phyloP scores from a whole-genome alignment of 1,284 basidiomycete genomes.

The Irpex rosettiformis region DNA sequence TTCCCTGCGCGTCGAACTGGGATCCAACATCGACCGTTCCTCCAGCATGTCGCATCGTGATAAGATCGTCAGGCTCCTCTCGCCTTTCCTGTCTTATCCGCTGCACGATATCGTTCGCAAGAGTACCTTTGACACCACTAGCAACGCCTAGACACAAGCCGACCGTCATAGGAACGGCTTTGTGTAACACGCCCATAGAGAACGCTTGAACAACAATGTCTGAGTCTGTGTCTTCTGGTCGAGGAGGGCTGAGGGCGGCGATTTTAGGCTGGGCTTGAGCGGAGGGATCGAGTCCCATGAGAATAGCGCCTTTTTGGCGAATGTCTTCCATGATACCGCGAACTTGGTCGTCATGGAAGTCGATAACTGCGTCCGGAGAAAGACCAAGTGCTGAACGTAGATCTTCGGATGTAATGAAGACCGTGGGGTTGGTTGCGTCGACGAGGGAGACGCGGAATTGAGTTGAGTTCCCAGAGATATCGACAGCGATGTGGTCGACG shows the following conservation, averaged over 20 bases:
- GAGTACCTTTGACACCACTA: slow-evolving; percentile 45
- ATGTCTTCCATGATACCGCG: slow-evolving; percentile 46
- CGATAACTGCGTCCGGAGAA: slow-evolving; percentile 12
- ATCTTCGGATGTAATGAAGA: slow-evolving; percentile 50
- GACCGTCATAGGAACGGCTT: slow-evolving; percentile 73
- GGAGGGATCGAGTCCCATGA: slow-evolving; percentile 62
- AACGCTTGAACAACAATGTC: slow-evolving; percentile 62
- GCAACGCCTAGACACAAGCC: slow-evolving; percentile 71
- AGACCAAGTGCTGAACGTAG: slow-evolving; percentile 39
- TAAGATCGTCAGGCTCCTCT: slow-evolving; percentile 5
- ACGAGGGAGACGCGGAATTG: slow-evolving; percentile 49
- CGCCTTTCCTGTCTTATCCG: slow-evolving; percentile 11
- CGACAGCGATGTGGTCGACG: slow-evolving; percentile 40
- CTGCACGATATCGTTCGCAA: slow-evolving; percentile 47
- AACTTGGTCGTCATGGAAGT: slow-evolving; percentile 27
- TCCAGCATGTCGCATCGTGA: slow-evolving; percentile 57
- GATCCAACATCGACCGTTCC: slow-evolving; percentile 68
- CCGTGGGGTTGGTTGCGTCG: slow-evolving; percentile 73
- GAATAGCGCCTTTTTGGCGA: slow-evolving; percentile 50
- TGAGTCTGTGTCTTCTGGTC: slow-evolving; percentile 26
- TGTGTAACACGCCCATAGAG: slow-evolving; percentile 72
- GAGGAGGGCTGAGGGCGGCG: slow-evolving; percentile 47
- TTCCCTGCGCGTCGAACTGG: slow-evolving; percentile 39
- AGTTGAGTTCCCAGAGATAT: slow-evolving; percentile 15
- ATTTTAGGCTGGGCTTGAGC: slow-evolving; percentile 72